Evolutionary conservation across 768 basidiomycete species (phyloP), one percentile per base, ranked within the genome.

Genomic region (Mycena leptocephala): DNA sequence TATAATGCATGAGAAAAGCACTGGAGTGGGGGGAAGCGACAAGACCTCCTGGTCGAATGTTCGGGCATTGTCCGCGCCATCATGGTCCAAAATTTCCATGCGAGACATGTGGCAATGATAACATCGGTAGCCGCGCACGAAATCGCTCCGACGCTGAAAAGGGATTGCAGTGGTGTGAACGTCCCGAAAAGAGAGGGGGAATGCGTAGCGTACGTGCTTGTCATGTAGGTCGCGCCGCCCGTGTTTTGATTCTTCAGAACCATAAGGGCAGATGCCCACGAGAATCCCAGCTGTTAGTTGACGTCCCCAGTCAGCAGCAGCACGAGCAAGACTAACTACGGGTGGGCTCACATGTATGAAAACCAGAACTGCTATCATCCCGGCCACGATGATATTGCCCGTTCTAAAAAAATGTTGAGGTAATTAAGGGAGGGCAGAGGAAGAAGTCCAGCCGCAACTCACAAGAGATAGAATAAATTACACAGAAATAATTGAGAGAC

Each of bases 121-220:
- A 72, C 10, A 37, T 72, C 71, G 32, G 71, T 72, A 9, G 43
- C 48, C 13, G 71, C 61, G 48, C 71, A 72, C 24, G 35, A 22
- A 20, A 64, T 24, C 4, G 71, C 61, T 3, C 61, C 71, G 14
- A 72, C 61, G 9, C 71, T 72, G 59, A 11, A 24, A 20, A 63
- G 1, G 35, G 24, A 5, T 5, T 20, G 20, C 43, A 20, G 43
- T n/a, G n/a, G 14, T 32, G 33, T 39, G 37, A 37, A 30, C 9
- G 2, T 16, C 18, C 22, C 2, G n/a, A 51, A 64, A 10, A 3
- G 33, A 37, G 24, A 32, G 11, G 24, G 51, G 13, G 30, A 37
- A 30, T n/a, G 5, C 8, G 5, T 20, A 20, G 22, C 14, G n/a
- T 39, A 72, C 71, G 13, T 72, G 70, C 41, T 33, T 14, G 30